These are phyloP conservation scores for Cytospora schulzeri DNA, from an alignment of 2,329 filamentous ascomycete genomes.

Conservation along the genomic window DNA sequence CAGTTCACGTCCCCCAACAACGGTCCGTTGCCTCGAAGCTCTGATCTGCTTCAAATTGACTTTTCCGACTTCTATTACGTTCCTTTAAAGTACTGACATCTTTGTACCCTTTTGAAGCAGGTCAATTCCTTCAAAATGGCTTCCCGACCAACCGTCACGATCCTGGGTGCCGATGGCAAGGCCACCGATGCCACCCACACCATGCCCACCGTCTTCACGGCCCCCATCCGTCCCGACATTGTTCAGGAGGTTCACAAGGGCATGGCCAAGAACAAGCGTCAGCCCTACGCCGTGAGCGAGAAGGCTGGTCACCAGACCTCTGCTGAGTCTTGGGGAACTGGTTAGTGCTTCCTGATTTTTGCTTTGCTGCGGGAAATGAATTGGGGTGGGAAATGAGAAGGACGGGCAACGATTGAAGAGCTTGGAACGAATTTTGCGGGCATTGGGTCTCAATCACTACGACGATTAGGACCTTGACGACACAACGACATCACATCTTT, in stretches of 20 bases:
- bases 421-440: background rate
- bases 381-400: background rate
- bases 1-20: background rate
- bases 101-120: conserved; percentile 18
- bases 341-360: conserved; percentile 57
- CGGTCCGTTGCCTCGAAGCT: background rate
- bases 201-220: conserved; percentile 94
- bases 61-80: background rate
- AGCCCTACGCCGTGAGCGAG: conserved; percentile 99
- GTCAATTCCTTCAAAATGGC: conserved; percentile 67
- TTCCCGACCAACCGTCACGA: conserved; percentile 95
- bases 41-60: background rate
- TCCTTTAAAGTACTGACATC: conserved; percentile 21
- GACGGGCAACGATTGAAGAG: background rate
- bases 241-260: conserved; percentile 99
- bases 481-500: background rate
- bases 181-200: conserved; percentile 86
- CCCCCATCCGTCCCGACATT: conserved; percentile 97
- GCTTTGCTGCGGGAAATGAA: background rate
- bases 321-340: conserved; percentile 99
- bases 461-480: background rate
- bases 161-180: conserved; percentile 95
- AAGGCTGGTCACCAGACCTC: conserved; percentile 99
- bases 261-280: conserved; percentile 99
- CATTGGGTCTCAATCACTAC: conserved; percentile 1